phyloP scores from a whole-genome alignment of 768 basidiomycete genomes.

The Amanita subjunquillea region DNA sequence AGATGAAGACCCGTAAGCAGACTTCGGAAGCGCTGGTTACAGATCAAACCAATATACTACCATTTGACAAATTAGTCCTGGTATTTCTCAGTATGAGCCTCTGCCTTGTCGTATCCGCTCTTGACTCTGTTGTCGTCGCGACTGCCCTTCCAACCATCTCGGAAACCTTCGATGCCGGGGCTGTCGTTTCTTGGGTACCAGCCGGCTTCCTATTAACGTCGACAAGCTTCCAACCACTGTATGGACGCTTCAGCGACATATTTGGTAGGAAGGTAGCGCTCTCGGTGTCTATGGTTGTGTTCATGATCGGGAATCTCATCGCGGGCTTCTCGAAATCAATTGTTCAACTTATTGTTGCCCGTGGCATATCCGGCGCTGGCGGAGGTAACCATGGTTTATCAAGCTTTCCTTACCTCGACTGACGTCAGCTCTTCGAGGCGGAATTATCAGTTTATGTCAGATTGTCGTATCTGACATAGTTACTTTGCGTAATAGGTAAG shows the following conservation, averaged over 20 bases:
- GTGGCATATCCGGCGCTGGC: slow-evolving; percentile 60
- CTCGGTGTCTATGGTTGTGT: slow-evolving; percentile 47
- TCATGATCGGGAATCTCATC: slow-evolving; percentile 54
- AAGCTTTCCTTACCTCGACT: neutral
- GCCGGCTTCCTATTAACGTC: slow-evolving; percentile 63
- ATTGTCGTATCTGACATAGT: slow-evolving; percentile 70
- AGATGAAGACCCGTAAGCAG: neutral
- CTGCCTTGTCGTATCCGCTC: slow-evolving; percentile 49
- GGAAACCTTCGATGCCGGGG: slow-evolving; percentile 51
- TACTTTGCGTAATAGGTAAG: slow-evolving; percentile 52
- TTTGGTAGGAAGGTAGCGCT: slow-evolving; percentile 57
- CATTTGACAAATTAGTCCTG: slow-evolving; percentile 49
- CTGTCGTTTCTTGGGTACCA: slow-evolving; percentile 61
- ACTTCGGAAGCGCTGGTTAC: slow-evolving; percentile 17
- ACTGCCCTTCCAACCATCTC: slow-evolving; percentile 70
- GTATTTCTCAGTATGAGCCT: slow-evolving; percentile 53
- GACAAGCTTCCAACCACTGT: slow-evolving; percentile 50
- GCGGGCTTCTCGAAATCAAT: slow-evolving; percentile 61
- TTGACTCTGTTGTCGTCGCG: slow-evolving; percentile 67
- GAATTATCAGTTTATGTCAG: slow-evolving; percentile 58
- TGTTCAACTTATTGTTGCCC: slow-evolving; percentile 56
- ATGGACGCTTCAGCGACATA: slow-evolving; percentile 57
- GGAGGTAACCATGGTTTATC: slow-evolving; percentile 28
- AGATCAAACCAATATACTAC: slow-evolving; percentile 72
- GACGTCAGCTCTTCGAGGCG: slow-evolving; percentile 23